phyloP scores from a whole-genome alignment of 108 stramenopile genomes.

The Stephanodiscus triporus region DNA sequence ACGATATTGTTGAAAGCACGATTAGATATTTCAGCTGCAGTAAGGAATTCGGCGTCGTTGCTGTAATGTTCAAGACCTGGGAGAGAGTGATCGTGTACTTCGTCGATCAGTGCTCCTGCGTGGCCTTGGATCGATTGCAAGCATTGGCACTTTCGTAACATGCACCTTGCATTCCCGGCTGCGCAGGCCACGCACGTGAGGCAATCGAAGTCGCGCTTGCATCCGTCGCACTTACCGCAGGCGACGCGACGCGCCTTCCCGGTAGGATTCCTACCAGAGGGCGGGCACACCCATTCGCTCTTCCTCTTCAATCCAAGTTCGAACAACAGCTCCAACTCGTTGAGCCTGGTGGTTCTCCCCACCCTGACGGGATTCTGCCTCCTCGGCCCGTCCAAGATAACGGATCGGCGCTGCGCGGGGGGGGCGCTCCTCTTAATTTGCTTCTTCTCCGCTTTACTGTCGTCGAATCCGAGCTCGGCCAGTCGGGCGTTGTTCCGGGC shows the following conservation, averaged over 20 bases:
- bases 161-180: conserved; percentile 22
- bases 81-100: neutral
- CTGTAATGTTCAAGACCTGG: neutral
- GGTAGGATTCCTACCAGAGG: too few relatives aligned
- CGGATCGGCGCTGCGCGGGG: conserved; percentile 4
- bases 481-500: conserved; percentile 46
- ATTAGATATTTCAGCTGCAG: neutral
- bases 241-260: conserved; percentile 31
- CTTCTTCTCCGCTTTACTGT: neutral
- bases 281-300: too few relatives aligned
- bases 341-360: conserved; percentile 2
- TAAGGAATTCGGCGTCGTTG: neutral
- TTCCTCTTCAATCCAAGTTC: neutral
- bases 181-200: conserved; percentile 29
- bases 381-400: conserved; percentile 12
- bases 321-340: neutral
- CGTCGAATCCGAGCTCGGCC: conserved; percentile 31
- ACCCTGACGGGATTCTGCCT: conserved; percentile 34
- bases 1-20: neutral
- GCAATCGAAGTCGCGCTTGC: conserved; percentile 25
- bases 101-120: neutral
- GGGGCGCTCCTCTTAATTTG: conserved; percentile 11
- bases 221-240: conserved; percentile 38
- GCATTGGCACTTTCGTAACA: conserved; percentile 35
- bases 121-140: neutral